Base-by-base conservation (phyloP, 305 asterid species). In the Plantago coronopus region DNA sequence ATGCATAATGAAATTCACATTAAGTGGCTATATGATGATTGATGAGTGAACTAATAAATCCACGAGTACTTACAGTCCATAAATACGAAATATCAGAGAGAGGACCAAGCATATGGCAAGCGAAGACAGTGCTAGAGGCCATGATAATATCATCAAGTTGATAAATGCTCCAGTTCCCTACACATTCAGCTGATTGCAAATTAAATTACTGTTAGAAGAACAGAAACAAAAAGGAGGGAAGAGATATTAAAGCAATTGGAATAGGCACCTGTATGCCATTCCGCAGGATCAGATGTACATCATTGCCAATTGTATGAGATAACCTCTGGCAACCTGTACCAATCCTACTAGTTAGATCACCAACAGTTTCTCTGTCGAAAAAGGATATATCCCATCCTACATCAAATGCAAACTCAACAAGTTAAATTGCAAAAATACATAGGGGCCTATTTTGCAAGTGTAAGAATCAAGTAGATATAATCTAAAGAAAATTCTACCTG, bases 331-430 rank as follows among this genome's bases (percentile, higher is more conserved):
- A 85, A 68, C 79, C 94, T 69, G 87, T 17, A 55, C 78, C 76
- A 59, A 85, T 73, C 73, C 94, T 74, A 74, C 89, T 85, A 29
- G 87, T 82, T 69, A 85, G 74, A 70, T 82, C 80, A 51, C 89
- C 94, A 64, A 85, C 89, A 68, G 85, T 65, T 65, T 75, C 83
- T 62, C 74, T 56, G 72, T 80, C 79, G 71, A 82, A 82, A 73
- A 85, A 82, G 62, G 89, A 78, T 55, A 80, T 58, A 62, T 85
- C 94, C 94, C 55, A 62, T 85, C 94, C 94, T 85, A 64, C 89
- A 80, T 55, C 61, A 61, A 69, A 70, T 20, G 64, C 57, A 49
- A 48, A 54, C 48, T 40, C 51, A 66, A 61, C 65, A 48, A 37
- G 69, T 74, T 68, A 65, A 63, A 49, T 38, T 29, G 55, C 31